phyloP scores from a whole-genome alignment of 2,329 filamentous ascomycete species.

The Aspergillus pseudoglaucus region DNA sequence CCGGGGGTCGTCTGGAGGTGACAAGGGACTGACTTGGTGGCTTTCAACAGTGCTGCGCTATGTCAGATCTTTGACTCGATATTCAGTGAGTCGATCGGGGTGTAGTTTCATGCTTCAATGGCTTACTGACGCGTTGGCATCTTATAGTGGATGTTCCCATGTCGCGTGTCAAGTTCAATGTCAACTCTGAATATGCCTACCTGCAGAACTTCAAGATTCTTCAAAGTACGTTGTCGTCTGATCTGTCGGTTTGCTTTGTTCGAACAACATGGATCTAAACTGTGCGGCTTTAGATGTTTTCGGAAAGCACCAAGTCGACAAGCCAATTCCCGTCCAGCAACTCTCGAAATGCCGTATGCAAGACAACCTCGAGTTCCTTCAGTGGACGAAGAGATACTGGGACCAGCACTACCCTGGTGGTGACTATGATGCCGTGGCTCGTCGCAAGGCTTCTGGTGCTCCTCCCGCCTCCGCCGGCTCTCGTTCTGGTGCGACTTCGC shows the following conservation, averaged over 20 bases:
- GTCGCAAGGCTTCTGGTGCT: conserved; percentile 70
- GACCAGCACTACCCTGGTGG: conserved; percentile 96
- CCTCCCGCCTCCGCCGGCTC: conserved; percentile 43
- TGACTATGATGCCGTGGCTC: conserved; percentile 84
- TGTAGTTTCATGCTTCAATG: not conserved
- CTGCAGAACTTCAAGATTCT: conserved; percentile 97
- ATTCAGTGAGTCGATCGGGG: conserved; percentile 55
- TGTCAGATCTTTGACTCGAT: conserved; percentile 99
- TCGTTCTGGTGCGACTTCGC: conserved; percentile 43
- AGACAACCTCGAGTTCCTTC: conserved; percentile 97
- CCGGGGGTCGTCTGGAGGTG: not conserved
- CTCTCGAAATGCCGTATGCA: conserved; percentile 99
- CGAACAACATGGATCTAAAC: not conserved
- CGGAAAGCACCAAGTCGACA: conserved; percentile 78
- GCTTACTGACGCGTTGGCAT: conserved; percentile 1
- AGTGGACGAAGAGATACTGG: conserved; percentile 96
- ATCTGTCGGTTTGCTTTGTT: not conserved
- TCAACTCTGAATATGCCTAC: conserved; percentile 94
- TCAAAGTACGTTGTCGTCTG: conserved; percentile 61
- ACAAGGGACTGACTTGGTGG: not conserved
- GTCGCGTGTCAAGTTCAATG: conserved; percentile 95
- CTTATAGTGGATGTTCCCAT: conserved; percentile 75
- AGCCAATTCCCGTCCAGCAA: conserved; percentile 77
- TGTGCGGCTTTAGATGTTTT: conserved; percentile 58
- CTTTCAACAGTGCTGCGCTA: conserved; percentile 66